Evolutionary conservation across 257 asterid species (phyloP), one percentile per base, ranked within the genome.

Genomic region (Solanum tarijense): DNA sequence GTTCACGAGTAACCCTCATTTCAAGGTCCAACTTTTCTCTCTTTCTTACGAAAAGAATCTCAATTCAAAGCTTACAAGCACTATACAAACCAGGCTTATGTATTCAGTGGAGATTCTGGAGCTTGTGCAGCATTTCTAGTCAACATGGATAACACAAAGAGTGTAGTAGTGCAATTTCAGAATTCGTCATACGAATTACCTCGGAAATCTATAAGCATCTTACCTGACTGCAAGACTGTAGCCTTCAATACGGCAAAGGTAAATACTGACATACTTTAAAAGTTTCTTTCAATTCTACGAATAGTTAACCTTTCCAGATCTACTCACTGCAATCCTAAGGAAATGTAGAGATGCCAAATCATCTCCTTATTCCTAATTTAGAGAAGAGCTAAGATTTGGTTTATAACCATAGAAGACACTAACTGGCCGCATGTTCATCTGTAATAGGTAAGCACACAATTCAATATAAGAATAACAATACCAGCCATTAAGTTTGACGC

Each of bases 101-200:
- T 93, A 62, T 95, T 93, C 72, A 68, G 23, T 12, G 90, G 93
- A 86, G 92, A 89, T 9, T 85, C 91, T 0, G 94, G 94, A 83
- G 93, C 90, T 89, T 96, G 99, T 89, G 95, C 96, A 86, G 98
- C 99, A 38, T 94, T 95, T 92, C 98, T 96, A 6, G 90, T 95
- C 86, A 96, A 96, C 90, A 85, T 74, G 48, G 94, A 93, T 86
- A 83, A 34, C 9, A 68, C 3, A 62, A 72, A 27, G 13, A 83
- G 36, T 31, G 96, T 87, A 18, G 65, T 23, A 25, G 94, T 95
- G 58, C 92, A 88, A 27, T 96, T 96, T 87, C 91, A 76, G 62
- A 91, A 94, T 68, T 88, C 78, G 13, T 83, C 92, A 4, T 94
- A 90, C 48, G 84, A 88, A 48, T 92, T 96, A 78, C 98, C 96